phyloP scores from a whole-genome alignment of 768 basidiomycete species.

The Omphalotus guepiniiformis region DNA sequence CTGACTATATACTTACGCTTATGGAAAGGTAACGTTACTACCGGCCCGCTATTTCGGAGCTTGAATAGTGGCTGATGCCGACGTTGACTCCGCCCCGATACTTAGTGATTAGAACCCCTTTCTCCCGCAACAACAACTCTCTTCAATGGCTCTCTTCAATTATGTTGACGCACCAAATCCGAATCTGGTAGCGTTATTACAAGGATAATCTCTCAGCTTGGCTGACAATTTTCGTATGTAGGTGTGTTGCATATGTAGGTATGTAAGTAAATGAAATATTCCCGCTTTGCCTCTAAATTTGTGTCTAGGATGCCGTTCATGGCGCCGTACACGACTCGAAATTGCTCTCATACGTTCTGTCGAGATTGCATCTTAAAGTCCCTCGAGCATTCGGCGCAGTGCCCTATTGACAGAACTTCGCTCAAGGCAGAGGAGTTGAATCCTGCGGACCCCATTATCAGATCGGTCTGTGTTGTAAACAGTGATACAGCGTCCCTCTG shows the following conservation, averaged over 20 bases:
- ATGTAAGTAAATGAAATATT: constrained; percentile 10
- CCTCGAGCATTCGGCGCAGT: constrained; percentile 61
- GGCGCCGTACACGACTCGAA: constrained; percentile 67
- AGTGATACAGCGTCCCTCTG: neutral
- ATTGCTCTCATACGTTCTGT: constrained; percentile 87
- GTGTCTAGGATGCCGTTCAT: constrained; percentile 60
- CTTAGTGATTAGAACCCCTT: no score
- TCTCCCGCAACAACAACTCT: no score
- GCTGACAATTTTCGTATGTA: constrained; percentile 22
- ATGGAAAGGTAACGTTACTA: no score
- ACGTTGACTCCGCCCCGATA: no score
- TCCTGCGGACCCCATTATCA: constrained; percentile 71
- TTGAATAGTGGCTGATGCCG: no score
- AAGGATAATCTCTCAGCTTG: neutral
- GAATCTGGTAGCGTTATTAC: constrained; percentile 51
- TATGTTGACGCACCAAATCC: constrained; percentile 62
- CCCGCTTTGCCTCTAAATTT: constrained; percentile 8
- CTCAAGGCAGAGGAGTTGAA: constrained; percentile 53
- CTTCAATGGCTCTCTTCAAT: constrained; percentile 34
- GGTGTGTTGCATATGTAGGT: constrained; percentile 82
- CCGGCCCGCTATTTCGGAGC: no score
- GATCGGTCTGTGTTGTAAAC: constrained; percentile 49
- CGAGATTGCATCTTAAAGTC: constrained; percentile 73
- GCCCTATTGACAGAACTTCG: constrained; percentile 80
- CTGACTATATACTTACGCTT: no score